Conservation (phyloP, 2,329 filamentous ascomycete species). For the Apiospora marii region DNA sequence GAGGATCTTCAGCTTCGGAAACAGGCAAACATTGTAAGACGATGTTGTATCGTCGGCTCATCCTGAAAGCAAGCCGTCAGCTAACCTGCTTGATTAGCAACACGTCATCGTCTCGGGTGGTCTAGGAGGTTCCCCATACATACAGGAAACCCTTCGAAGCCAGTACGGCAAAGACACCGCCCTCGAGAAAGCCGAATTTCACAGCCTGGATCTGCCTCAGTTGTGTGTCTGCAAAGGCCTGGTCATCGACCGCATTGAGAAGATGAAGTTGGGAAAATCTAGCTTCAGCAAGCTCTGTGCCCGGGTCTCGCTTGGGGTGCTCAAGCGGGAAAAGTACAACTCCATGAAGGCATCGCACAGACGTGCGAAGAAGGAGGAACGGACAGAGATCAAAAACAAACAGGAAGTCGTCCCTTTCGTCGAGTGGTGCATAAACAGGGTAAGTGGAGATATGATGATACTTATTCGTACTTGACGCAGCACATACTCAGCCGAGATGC, state of each 20-base stretch:
- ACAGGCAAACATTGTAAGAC: background rate
- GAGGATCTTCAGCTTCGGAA: background rate
- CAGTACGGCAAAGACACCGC: background rate
- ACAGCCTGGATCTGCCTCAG: background rate
- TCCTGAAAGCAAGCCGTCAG: background rate
- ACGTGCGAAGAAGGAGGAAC: background rate
- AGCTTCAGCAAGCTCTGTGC: background rate
- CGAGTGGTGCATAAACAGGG: background rate
- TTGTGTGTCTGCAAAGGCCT: background rate
- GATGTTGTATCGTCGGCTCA: background rate
- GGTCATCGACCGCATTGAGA: background rate
- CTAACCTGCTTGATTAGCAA: background rate
- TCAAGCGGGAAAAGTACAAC: background rate
- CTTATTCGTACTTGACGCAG: background rate
- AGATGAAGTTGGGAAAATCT: background rate
- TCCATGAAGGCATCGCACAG: background rate
- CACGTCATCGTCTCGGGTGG: background rate
- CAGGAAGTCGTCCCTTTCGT: background rate
- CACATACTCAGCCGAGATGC: background rate
- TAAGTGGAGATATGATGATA: background rate
- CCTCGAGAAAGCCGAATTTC: background rate
- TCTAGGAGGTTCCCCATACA: background rate
- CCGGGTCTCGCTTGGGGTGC: background rate
- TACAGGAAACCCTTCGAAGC: background rate
- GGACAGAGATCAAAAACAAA: background rate